These are phyloP conservation scores for Sclerotinia glacialis DNA, from an alignment of 2,329 filamentous ascomycete species.

Conservation along the genomic window DNA sequence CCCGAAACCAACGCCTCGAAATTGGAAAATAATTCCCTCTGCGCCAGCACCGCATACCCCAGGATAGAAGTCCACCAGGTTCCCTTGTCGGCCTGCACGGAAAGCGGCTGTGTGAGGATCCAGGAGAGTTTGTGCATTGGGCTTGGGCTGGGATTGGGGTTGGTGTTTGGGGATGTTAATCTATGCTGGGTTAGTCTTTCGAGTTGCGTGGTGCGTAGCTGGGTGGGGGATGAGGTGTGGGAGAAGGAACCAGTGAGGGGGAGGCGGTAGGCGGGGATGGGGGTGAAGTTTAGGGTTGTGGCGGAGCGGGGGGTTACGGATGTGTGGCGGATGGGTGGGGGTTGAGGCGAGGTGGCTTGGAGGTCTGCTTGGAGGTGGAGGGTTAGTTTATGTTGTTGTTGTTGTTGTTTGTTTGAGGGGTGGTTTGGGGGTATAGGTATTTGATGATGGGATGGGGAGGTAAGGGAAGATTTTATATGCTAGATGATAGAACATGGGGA, in stretches of 20 bases:
- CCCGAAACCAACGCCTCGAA: neutral
- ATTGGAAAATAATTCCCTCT: neutral
- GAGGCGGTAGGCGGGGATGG: neutral
- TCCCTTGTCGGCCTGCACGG: neutral
- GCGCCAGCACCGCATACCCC: slow-evolving; percentile 1
- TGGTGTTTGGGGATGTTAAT: too few species aligned
- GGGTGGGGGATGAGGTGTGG: neutral
- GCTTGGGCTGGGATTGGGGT: neutral
- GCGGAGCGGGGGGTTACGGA: too few species aligned
- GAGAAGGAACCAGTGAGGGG: neutral
- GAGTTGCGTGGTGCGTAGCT: neutral
- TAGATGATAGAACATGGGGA: too few species aligned
- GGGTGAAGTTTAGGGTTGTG: neutral
- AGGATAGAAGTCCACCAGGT: neutral
- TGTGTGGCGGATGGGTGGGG: neutral
- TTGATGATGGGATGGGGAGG: too few species aligned
- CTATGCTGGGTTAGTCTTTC: too few species aligned
- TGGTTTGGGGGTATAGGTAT: too few species aligned
- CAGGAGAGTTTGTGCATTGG: neutral
- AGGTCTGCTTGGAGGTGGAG: neutral
- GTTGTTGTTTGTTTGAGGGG: too few species aligned
- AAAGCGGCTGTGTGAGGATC: neutral
- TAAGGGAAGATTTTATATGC: too few species aligned
- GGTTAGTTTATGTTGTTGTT: neutral
- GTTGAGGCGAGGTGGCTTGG: too few species aligned